phyloP scores from a whole-genome alignment of 768 basidiomycete species.

The Lactarius sanguifluus region DNA sequence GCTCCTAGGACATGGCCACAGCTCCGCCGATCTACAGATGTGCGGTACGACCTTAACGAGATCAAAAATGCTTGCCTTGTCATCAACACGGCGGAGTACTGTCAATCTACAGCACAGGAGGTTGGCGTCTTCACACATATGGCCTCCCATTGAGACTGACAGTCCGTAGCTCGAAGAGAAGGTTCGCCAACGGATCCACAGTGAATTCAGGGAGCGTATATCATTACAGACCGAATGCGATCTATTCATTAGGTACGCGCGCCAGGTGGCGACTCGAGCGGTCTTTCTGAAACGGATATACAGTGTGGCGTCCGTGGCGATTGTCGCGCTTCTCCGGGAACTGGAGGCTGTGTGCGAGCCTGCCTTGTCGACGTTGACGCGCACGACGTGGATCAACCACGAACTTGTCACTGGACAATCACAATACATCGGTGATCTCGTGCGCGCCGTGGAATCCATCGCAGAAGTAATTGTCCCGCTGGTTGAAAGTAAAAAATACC shows the following conservation, averaged over 20 bases:
- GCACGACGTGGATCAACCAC: slow-evolving; percentile 73
- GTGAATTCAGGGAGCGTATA: slow-evolving; percentile 74
- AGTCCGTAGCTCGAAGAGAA: slow-evolving; percentile 81
- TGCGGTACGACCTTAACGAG: slow-evolving; percentile 71
- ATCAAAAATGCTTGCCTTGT: slow-evolving; percentile 83
- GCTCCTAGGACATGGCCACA: slow-evolving; percentile 42
- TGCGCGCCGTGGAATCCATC: slow-evolving; percentile 71
- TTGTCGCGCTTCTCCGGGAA: slow-evolving; percentile 77
- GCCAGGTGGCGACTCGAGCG: slow-evolving; percentile 1
- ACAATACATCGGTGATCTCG: slow-evolving; percentile 73
- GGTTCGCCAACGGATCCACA: slow-evolving; percentile 76
- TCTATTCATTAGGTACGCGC: slow-evolving; percentile 77
- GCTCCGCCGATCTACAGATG: slow-evolving; percentile 72
- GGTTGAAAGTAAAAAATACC: slow-evolving; percentile 93
- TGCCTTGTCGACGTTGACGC: slow-evolving; percentile 71
- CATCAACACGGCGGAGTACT: slow-evolving; percentile 98
- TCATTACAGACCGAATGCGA: slow-evolving; percentile 85
- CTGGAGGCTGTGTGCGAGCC: slow-evolving; percentile 83
- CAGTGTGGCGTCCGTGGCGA: slow-evolving; percentile 84
- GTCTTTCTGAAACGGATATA: neutral
- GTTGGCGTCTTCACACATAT: slow-evolving; percentile 39
- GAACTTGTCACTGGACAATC: slow-evolving; percentile 89
- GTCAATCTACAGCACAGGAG: slow-evolving; percentile 87
- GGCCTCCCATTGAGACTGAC: slow-evolving; percentile 1
- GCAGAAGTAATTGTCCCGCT: slow-evolving; percentile 74